Percentiles rank a stretch among this genome's conserved stretches.
phyloP scores from a whole-genome alignment of 768 basidiomycete genomes.

The Lactifluus volemus region DNA sequence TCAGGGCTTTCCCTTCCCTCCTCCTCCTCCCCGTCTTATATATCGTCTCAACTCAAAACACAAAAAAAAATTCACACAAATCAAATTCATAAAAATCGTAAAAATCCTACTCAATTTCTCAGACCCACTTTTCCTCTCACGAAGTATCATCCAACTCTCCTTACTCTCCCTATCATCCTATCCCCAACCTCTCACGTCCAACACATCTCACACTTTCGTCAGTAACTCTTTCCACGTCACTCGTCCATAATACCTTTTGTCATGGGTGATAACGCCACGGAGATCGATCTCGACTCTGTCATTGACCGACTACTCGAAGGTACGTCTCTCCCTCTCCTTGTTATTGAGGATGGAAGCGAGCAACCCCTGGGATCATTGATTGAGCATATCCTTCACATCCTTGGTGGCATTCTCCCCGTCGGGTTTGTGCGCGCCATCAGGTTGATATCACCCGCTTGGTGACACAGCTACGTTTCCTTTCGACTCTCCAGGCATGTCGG shows the following conservation, averaged over 20 bases:
- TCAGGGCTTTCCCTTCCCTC: background rate
- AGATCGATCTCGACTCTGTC: slow-evolving; percentile 99
- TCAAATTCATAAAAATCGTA: background rate
- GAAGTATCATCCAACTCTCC: slow-evolving; percentile 8
- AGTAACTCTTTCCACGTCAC: background rate
- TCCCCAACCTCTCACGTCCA: background rate
- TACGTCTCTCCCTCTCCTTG: slow-evolving; percentile 35
- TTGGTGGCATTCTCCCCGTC: background rate
- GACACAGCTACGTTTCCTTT: background rate
- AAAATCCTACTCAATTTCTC: slow-evolving; percentile 1
- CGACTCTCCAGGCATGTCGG: background rate
- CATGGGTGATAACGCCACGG: slow-evolving; percentile 77
- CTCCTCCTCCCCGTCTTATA: background rate
- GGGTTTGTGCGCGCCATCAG: background rate
- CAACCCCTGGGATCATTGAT: background rate
- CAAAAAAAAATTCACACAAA: background rate
- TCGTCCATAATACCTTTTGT: background rate
- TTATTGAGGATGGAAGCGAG: background rate
- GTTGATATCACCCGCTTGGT: background rate
- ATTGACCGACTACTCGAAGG: slow-evolving; percentile 98
- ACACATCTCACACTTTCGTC: background rate
- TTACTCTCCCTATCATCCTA: slow-evolving; percentile 11
- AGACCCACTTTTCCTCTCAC: slow-evolving; percentile 3
- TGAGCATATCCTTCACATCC: background rate
- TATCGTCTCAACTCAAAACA: background rate